Conservation (phyloP, 192 early-diverging fungal genomes). For the Mortierella hygrophila region DNA sequence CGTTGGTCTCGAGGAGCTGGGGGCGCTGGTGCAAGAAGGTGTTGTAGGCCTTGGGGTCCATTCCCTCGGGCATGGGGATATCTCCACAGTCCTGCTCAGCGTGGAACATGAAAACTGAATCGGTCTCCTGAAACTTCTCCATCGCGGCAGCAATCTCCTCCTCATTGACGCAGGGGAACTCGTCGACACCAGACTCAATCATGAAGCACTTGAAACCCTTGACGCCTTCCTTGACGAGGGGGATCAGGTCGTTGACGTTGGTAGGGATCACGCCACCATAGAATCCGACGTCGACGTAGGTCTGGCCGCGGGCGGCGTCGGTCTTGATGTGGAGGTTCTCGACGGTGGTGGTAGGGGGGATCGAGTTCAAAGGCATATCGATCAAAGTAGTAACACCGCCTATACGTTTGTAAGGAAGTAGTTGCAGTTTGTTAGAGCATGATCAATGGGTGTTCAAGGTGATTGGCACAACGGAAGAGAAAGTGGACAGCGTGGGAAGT, state of each 20-base stretch:
- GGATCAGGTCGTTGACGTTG: constrained; percentile 74
- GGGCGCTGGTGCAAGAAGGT: constrained; percentile 82
- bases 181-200: constrained; percentile 86
- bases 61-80: constrained; percentile 56
- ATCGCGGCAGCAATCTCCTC: constrained; percentile 75
- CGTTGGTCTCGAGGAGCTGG: constrained; percentile 76
- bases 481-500: neutral
- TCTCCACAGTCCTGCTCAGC: constrained; percentile 77
- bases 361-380: constrained; percentile 90
- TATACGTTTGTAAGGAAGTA: constrained; percentile 5
- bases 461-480: neutral
- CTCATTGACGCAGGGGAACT: constrained; percentile 86
- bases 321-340: constrained; percentile 75
- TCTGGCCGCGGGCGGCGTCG: constrained; percentile 73
- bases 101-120: constrained; percentile 82
- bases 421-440: neutral
- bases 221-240: constrained; percentile 76
- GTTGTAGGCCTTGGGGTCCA: constrained; percentile 64
- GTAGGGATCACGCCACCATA: constrained; percentile 86
- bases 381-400: constrained; percentile 84
- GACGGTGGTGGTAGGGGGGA: constrained; percentile 85
- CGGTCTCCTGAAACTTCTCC: constrained; percentile 67
- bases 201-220: constrained; percentile 90
- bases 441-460: neutral
- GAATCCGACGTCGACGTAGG: constrained; percentile 83